Evolutionary conservation across 2,329 filamentous ascomycete species (phyloP).

Genomic region (Aspergillus sp.): DNA sequence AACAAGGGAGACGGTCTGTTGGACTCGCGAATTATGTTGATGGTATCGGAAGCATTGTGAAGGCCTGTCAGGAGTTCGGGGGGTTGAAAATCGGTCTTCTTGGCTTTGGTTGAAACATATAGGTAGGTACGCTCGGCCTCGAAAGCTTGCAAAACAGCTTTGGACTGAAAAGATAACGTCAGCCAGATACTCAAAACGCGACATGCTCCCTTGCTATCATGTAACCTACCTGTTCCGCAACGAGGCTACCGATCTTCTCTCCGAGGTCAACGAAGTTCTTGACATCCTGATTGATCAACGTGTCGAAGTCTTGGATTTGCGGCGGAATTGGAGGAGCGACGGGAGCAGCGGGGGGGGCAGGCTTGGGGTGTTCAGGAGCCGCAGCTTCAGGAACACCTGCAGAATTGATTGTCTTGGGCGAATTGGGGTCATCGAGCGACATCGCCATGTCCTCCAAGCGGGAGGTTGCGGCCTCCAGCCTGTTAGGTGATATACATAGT

Average conservation of each 20-base stretch:
- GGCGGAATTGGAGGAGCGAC: slow-evolving; percentile 65
- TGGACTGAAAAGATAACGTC: slow-evolving; percentile 41
- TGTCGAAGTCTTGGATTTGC: slow-evolving; percentile 84
- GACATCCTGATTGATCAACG: slow-evolving; percentile 70
- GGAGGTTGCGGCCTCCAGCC: slow-evolving; percentile 94
- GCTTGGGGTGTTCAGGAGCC: slow-evolving; percentile 25
- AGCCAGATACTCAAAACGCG: slow-evolving; percentile 3
- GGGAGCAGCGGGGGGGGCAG: slow-evolving; percentile 47
- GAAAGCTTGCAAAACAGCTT: slow-evolving; percentile 66
- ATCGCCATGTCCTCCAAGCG: slow-evolving; percentile 94
- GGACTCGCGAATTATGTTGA: slow-evolving; percentile 76
- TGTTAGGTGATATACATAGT: slow-evolving; percentile 55
- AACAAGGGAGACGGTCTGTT: slow-evolving; percentile 75
- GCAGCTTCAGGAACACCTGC: slow-evolving; percentile 23
- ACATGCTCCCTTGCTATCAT: background rate
- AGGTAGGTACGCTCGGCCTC: slow-evolving; percentile 83
- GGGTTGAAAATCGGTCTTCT: slow-evolving; percentile 79
- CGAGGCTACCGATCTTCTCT: slow-evolving; percentile 71
- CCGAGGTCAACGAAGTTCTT: slow-evolving; percentile 76
- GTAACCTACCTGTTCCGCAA: slow-evolving; percentile 71
- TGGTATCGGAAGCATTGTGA: slow-evolving; percentile 75
- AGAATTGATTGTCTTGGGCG: slow-evolving; percentile 33
- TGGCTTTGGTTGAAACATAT: slow-evolving; percentile 82
- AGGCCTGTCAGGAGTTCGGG: slow-evolving; percentile 80
- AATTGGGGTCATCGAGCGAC: slow-evolving; percentile 56